A percentile compares a stretch with the other conserved stretches of the same genome.
These are phyloP conservation scores for Exophiala calicioides DNA, from an alignment of 2,329 filamentous ascomycete species.

Conservation along the genomic window DNA sequence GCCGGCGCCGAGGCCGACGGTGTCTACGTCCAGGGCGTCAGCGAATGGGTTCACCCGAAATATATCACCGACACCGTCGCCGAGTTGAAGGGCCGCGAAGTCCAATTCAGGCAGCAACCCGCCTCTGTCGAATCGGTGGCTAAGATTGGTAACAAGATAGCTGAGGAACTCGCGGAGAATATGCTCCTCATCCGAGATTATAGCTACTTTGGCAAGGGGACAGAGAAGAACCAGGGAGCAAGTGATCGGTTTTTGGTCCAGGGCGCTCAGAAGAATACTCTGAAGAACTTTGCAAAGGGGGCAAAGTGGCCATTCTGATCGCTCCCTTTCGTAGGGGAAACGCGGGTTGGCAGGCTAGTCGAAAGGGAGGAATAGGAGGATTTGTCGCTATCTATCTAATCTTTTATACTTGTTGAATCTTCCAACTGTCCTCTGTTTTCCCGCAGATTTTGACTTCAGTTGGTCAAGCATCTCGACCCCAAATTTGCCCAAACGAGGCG, in stretches of 20 bases:
- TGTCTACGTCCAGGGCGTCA: slow-evolving; percentile 48
- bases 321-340: too few species aligned
- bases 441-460: too few species aligned
- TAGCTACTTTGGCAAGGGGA: slow-evolving; percentile 55
- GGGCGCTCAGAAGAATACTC: slow-evolving; percentile 22
- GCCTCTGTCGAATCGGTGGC: slow-evolving; percentile 48
- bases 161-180: slow-evolving; percentile 57
- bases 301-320: slow-evolving; percentile 21
- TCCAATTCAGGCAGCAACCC: slow-evolving; percentile 34
- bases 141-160: slow-evolving; percentile 41
- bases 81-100: slow-evolving; percentile 44
- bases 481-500: too few species aligned
- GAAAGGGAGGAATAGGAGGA: not conserved
- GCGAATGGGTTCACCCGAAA: slow-evolving; percentile 41
- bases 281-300: slow-evolving; percentile 21
- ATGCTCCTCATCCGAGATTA: slow-evolving; percentile 54
- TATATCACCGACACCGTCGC: slow-evolving; percentile 45
- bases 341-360: not conserved
- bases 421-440: too few species aligned
- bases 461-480: too few species aligned
- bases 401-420: too few species aligned
- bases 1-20: slow-evolving; percentile 36
- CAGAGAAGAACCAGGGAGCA: slow-evolving; percentile 28
- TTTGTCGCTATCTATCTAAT: too few species aligned
- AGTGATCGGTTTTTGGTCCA: slow-evolving; percentile 22